Evolutionary conservation across 1,284 basidiomycete species (phyloP), one percentile per base, ranked within the genome.

Genomic region (Trichosporon faecale): DNA sequence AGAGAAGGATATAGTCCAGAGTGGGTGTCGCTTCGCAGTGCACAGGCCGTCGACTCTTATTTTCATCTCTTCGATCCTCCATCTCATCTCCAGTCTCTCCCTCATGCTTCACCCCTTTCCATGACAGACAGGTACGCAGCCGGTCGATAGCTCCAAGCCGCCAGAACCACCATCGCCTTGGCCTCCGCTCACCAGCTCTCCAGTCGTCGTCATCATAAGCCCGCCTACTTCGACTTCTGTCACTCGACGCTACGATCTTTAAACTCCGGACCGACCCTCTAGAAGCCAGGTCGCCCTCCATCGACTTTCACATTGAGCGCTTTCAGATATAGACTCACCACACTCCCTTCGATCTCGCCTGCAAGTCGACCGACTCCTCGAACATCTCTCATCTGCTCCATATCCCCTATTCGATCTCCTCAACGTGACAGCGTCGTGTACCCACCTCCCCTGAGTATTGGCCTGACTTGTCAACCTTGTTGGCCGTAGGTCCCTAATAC

Each of bases 381-480:
- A 29, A 18, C 27, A 61, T 61, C 57, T 25, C 57, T 61, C 57
- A 31, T 11, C 27, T 61, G 2, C 18, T 18, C 29, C 33, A 33
- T 5, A 29, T n/a, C 57, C 37, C 37, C 40, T 12, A n/a, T n/a
- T 31, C 57, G 27, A 31, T 31, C 29, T 61, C 57, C 18, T 61
- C 57, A 31, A 61, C 57, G 57, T 61, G 57, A 61, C 57, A 61
- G 57, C 57, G 57, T 61, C 57, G 57, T 52, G 29, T 61, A 61
- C 57, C 29, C 57, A 33, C 57, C 23, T 25, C 49, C 57, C 57
- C 57, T 61, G 57, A 61, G 57, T 12, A 31, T 29, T 9, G 57
- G 27, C 57, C 57, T n/a, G 57, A 31, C 29, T 33, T 7, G 29
- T 31, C 27, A 31, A 61, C 27, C 27, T 61, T 61, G 29, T 31